Conservation (phyloP, 225 moss, liverwort and hornwort species). For the Sphagnum tenellum region DNA sequence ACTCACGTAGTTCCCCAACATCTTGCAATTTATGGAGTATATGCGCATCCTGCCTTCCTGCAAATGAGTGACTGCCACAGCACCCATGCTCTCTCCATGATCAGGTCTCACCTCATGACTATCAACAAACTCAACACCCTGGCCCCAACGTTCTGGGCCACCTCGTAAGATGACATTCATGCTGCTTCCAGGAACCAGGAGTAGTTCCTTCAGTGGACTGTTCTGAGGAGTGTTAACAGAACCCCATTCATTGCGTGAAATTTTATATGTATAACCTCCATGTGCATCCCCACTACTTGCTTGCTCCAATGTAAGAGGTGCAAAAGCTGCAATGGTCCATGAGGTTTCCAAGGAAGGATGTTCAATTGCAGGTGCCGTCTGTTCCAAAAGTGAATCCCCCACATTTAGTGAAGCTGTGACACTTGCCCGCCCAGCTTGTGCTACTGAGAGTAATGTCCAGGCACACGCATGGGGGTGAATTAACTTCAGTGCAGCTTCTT, state of each 20-base stretch:
- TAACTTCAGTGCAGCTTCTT: slow-evolving; percentile 25
- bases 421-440: slow-evolving; percentile 65
- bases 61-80: slow-evolving; percentile 46
- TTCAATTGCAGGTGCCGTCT: slow-evolving; percentile 30
- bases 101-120: slow-evolving; percentile 27
- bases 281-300: slow-evolving; percentile 52
- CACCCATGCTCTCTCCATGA: slow-evolving; percentile 22
- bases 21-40: slow-evolving; percentile 64
- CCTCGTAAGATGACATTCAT: slow-evolving; percentile 76
- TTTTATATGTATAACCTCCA: slow-evolving; percentile 60
- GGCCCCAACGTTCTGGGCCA: slow-evolving; percentile 89
- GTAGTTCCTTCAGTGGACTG: slow-evolving; percentile 36
- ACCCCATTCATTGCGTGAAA: slow-evolving; percentile 21
- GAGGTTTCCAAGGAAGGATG: slow-evolving; percentile 64
- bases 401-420: slow-evolving; percentile 69
- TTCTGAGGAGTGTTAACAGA: slow-evolving; percentile 17
- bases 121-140: slow-evolving; percentile 90
- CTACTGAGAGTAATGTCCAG: slow-evolving; percentile 59
- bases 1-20: slow-evolving; percentile 56
- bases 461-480: slow-evolving; percentile 61
- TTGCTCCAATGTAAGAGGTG: slow-evolving; percentile 72
- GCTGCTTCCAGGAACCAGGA: slow-evolving; percentile 68
- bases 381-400: slow-evolving; percentile 36
- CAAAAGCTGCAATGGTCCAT: slow-evolving; percentile 79
- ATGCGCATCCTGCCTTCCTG: slow-evolving; percentile 58